Conservation (phyloP, 306 rosid genomes). For the Lathyrus sativus region DNA sequence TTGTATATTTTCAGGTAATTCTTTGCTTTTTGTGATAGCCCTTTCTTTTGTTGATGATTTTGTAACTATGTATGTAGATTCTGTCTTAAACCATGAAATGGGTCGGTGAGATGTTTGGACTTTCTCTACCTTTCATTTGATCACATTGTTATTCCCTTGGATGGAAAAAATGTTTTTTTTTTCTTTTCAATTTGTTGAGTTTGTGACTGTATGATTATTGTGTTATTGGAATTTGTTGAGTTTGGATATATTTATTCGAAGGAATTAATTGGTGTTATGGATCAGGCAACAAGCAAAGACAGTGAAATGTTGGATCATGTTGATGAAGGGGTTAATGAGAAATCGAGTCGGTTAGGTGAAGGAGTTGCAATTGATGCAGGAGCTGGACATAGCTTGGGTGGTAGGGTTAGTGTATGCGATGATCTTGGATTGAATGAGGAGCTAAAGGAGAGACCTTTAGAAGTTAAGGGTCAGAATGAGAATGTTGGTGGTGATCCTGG, state of each 20-base stretch:
- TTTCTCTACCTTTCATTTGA: conserved; percentile 29
- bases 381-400: conserved; percentile 37
- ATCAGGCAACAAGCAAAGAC: conserved; percentile 28
- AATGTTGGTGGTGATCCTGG: conserved; percentile 7
- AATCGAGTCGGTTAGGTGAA: conserved; percentile 26
- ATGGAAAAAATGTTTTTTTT: background rate
- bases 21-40: conserved; percentile 22
- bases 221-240: conserved; percentile 30
- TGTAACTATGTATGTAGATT: conserved; percentile 17
- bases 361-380: conserved; percentile 44
- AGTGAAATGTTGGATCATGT: conserved; percentile 39
- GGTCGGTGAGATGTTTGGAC: conserved; percentile 33
- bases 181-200: background rate
- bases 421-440: conserved; percentile 45
- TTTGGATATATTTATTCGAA: conserved; percentile 34
- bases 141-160: conserved; percentile 41
- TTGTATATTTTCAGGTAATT: conserved; percentile 36
- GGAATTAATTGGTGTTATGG: conserved; percentile 39
- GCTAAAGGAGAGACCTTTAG: conserved; percentile 33
- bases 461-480: conserved; percentile 23
- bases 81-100: conserved; percentile 31
- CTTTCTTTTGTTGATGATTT: conserved; percentile 13
- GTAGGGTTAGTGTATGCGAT: conserved; percentile 25
- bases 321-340: conserved; percentile 35
- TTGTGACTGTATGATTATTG: conserved; percentile 5